Evolutionary conservation across 1,284 basidiomycete species (phyloP).

Genomic region (Trametes sp.): DNA sequence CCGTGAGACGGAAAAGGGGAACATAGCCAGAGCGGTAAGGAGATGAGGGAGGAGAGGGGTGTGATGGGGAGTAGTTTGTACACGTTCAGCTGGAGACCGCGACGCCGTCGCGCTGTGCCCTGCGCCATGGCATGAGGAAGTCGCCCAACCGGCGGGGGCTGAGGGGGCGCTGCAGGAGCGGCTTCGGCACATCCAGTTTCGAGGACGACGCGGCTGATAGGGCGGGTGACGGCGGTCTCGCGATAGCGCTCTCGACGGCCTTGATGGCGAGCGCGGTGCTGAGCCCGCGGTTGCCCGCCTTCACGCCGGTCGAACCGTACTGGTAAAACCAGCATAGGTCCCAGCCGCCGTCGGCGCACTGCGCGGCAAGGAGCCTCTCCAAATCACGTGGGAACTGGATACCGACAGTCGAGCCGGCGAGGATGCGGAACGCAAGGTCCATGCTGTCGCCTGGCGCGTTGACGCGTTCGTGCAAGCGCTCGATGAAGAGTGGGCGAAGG

Average conservation of each 20-base stretch:
- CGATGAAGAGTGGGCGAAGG: slow-evolving; percentile 50
- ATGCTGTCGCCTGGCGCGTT: slow-evolving; percentile 56
- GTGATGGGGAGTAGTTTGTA: neutral
- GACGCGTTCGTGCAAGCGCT: slow-evolving; percentile 57
- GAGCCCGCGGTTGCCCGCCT: slow-evolving; percentile 50
- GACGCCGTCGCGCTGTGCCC: slow-evolving; percentile 6
- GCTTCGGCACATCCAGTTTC: slow-evolving; percentile 12
- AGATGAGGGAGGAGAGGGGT: neutral
- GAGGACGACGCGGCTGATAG: slow-evolving; percentile 20
- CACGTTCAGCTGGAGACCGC: slow-evolving; percentile 6
- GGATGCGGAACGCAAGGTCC: slow-evolving; percentile 55
- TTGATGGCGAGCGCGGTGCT: slow-evolving; percentile 48
- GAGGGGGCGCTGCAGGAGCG: slow-evolving; percentile 8
- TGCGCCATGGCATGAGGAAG: slow-evolving; percentile 27
- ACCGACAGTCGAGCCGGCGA: slow-evolving; percentile 51
- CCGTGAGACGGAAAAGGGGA: neutral
- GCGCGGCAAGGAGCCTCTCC: slow-evolving; percentile 49
- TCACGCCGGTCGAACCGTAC: slow-evolving; percentile 53
- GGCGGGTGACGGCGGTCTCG: slow-evolving; percentile 24
- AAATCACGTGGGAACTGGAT: slow-evolving; percentile 52
- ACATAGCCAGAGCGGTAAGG: neutral
- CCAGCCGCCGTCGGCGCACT: slow-evolving; percentile 61
- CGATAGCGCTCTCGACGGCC: slow-evolving; percentile 35
- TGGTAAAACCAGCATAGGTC: slow-evolving; percentile 57
- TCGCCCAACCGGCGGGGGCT: slow-evolving; percentile 23